Conservation (phyloP, 345 rosid genomes). For the Sisymbrium altissimum region DNA sequence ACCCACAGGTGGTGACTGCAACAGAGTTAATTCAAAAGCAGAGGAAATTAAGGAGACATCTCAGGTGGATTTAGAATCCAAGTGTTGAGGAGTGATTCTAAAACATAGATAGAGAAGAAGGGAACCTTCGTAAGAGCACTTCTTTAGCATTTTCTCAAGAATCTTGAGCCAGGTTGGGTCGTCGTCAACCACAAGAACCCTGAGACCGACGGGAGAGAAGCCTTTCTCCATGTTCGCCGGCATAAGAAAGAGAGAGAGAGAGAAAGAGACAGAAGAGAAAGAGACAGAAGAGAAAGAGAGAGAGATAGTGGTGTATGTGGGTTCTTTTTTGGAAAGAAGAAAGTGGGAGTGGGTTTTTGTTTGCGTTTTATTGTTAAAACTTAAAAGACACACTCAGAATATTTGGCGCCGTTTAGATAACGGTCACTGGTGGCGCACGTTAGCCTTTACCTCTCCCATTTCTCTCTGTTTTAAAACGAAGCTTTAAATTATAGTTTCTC, state of each 20-base stretch:
- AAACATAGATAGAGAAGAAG: neutral
- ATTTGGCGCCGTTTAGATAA: slow-evolving; percentile 56
- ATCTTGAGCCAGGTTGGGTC: slow-evolving; percentile 96
- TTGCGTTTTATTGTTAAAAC: slow-evolving; percentile 34
- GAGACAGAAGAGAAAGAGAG: neutral
- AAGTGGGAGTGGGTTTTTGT: slow-evolving; percentile 33
- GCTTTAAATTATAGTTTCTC: neutral
- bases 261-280: no score
- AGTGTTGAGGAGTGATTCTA: neutral
- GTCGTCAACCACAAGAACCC: slow-evolving; percentile 96
- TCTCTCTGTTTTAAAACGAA: neutral
- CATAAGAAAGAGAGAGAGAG: slow-evolving; percentile 6
- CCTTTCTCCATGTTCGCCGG: slow-evolving; percentile 52
- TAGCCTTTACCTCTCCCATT: slow-evolving; percentile 12
- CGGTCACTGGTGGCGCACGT: slow-evolving; percentile 42
- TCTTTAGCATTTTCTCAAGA: slow-evolving; percentile 97
- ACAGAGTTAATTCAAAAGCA: neutral
- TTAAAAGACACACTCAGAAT: slow-evolving; percentile 25
- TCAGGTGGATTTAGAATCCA: neutral
- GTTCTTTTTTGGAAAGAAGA: slow-evolving; percentile 25
- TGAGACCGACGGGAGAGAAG: slow-evolving; percentile 82
- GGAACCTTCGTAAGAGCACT: slow-evolving; percentile 88
- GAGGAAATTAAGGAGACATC: neutral
- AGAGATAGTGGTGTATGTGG: slow-evolving; percentile 2
- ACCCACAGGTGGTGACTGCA: slow-evolving; percentile 78